phyloP scores from a whole-genome alignment of 1,284 basidiomycete species.

The Cutaneotrichosporon dermatis region DNA sequence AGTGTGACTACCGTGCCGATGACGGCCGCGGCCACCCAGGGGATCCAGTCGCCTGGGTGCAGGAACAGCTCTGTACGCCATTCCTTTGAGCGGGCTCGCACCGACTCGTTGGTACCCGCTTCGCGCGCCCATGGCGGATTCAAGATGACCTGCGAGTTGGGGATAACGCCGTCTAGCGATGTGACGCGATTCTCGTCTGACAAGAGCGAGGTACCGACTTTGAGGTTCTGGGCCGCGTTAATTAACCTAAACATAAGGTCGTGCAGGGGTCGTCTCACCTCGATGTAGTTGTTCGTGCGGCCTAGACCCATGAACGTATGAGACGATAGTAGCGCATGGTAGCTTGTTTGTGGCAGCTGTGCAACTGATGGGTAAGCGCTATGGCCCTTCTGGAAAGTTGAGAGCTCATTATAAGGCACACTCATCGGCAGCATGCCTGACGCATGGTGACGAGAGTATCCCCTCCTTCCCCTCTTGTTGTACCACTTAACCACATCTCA shows the following conservation, averaged over 20 bases:
- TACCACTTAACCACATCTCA: too few species aligned
- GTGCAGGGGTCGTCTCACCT: conserved; percentile 48
- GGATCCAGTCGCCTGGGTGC: conserved; percentile 94
- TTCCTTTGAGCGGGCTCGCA: conserved; percentile 38
- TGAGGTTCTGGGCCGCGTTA: conserved; percentile 59
- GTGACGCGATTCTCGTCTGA: conserved; percentile 60
- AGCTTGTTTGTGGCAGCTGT: conserved; percentile 87
- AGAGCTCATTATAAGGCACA: too few species aligned
- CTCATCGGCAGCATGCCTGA: too few species aligned
- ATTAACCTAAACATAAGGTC: background rate
- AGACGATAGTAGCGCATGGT: conserved; percentile 81
- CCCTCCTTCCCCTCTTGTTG: too few species aligned
- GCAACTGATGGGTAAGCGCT: conserved; percentile 56
- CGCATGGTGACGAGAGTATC: too few species aligned
- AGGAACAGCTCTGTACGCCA: conserved; percentile 92
- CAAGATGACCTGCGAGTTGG: conserved; percentile 96
- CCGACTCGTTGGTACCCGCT: conserved; percentile 12
- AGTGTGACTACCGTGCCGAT: conserved; percentile 69
- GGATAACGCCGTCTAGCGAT: conserved; percentile 92
- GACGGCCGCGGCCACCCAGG: conserved; percentile 87
- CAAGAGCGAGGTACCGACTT: conserved; percentile 81
- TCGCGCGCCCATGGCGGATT: conserved; percentile 58
- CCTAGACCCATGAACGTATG: conserved; percentile 96
- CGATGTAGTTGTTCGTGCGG: conserved; percentile 99
- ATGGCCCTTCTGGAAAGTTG: too few species aligned